Conservation (phyloP, 768 basidiomycete genomes). For the Rubroboletus pulcherrimus region DNA sequence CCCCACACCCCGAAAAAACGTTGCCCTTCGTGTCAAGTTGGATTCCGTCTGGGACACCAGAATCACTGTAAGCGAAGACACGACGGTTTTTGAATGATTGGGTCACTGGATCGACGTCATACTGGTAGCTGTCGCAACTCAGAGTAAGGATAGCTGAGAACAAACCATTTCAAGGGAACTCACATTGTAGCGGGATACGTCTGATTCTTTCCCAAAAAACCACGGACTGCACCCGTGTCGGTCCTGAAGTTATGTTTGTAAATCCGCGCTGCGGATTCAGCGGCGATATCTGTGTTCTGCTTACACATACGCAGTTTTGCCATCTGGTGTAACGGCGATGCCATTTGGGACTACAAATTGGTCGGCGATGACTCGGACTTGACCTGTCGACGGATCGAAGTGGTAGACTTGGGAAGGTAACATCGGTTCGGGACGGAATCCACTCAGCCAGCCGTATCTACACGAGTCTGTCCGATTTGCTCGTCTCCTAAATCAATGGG, state of each 20-base stretch:
- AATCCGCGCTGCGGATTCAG: not conserved
- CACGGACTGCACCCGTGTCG: slow-evolving; percentile 36
- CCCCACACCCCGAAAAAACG: slow-evolving; percentile 65
- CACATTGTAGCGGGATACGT: slow-evolving; percentile 70
- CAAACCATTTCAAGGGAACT: slow-evolving; percentile 20
- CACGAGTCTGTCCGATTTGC: not conserved
- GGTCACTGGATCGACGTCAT: slow-evolving; percentile 56
- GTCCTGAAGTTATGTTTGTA: slow-evolving; percentile 21
- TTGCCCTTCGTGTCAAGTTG: slow-evolving; percentile 64
- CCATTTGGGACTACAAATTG: slow-evolving; percentile 75
- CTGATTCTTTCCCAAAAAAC: slow-evolving; percentile 47
- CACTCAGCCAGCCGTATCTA: slow-evolving; percentile 62
- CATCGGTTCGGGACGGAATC: slow-evolving; percentile 63
- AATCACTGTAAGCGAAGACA: slow-evolving; percentile 63
- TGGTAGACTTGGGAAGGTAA: slow-evolving; percentile 77
- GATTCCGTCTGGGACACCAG: slow-evolving; percentile 66
- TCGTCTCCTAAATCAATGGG: not conserved
- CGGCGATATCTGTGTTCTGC: slow-evolving; percentile 9
- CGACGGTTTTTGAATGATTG: slow-evolving; percentile 57
- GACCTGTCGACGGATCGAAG: slow-evolving; percentile 58
- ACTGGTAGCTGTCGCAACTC: slow-evolving; percentile 51
- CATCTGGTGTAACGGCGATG: slow-evolving; percentile 64
- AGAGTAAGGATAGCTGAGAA: not conserved
- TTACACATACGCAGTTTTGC: slow-evolving; percentile 62
- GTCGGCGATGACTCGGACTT: slow-evolving; percentile 70